Evolutionary conservation across 1,284 basidiomycete genomes (phyloP), one percentile per base, ranked within the genome.

Genomic region (Austropuccinia psidii): DNA sequence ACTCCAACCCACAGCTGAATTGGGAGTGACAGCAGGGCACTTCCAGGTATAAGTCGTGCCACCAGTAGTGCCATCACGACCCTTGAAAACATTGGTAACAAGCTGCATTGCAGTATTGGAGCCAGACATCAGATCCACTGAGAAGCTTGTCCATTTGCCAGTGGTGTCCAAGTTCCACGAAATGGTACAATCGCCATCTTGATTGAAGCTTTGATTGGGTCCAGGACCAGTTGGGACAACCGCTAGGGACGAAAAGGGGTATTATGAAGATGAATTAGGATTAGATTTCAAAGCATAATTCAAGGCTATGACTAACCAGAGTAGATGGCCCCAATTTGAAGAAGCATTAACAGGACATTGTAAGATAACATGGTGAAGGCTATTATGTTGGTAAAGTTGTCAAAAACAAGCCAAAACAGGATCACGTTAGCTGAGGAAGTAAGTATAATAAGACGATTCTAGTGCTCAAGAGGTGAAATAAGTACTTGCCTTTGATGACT

Each of bases 81-180:
- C 80, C 4, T 82, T 87, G 7, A 85, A 84, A 66, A 89, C 85
- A 75, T 86, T 87, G 87, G 77, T 86, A 72, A 91, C 78, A 77
- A 85, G 85, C 62, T 86, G 80, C 90, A 93, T 93, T 58, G 83
- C 77, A 43, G 83, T 80, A 81, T 93, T 92, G 77, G 84, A 80
- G 6, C 90, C 90, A 0, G 88, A 88, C 89, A 90, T 91, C 76
- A 93, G 85, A 80, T 90, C 83, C 73, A 91, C 88, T 73, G 83
- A 81, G 85, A 87, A 89, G 70, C 80, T 79, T 78, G 84, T 86
- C 89, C 89, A 90, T 43, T 41, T 60, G 15, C 55, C 55, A 43
- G 67, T 69, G 43, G 67, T 69, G 21, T 69, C 67, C 19, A 60
- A 17, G 67, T 57, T 58, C 67, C 67, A 69, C 5, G 54, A 47